These are phyloP conservation scores for Mortierella sp. DNA, from an alignment of 371 early-diverging fungal genomes.

Conservation along the genomic window DNA sequence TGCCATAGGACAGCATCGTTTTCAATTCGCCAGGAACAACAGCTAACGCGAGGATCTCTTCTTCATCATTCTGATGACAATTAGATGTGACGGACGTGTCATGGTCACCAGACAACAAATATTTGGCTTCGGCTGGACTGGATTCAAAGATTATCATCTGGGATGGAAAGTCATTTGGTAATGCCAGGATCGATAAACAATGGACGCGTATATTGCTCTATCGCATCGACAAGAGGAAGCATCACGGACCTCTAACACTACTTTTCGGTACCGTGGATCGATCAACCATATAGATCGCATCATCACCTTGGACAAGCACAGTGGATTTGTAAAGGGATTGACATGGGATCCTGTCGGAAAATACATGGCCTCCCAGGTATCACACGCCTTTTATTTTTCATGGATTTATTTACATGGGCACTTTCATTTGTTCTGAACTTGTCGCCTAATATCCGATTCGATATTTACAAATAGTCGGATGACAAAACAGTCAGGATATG, in stretches of 20 bases:
- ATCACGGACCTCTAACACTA: neutral
- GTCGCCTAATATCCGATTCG: neutral
- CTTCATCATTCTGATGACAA: neutral
- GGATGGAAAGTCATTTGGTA: constrained; percentile 88
- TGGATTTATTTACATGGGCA: neutral
- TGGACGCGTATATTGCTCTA: neutral
- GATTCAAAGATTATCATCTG: constrained; percentile 90
- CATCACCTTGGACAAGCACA: constrained; percentile 78
- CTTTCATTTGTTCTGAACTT: neutral
- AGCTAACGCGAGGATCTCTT: neutral
- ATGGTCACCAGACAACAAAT: constrained; percentile 93
- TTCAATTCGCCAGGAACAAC: neutral
- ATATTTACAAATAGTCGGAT: constrained; percentile 74
- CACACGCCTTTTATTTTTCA: neutral
- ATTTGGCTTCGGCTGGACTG: constrained; percentile 93
- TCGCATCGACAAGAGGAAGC: neutral
- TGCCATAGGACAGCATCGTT: neutral
- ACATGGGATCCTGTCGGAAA: constrained; percentile 97
- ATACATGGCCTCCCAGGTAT: constrained; percentile 92
- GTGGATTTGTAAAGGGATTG: constrained; percentile 96
- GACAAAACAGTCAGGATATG: constrained; percentile 93
- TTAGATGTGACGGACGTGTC: constrained; percentile 93
- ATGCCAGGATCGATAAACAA: neutral
- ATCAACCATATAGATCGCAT: constrained; percentile 65
- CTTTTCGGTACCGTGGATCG: neutral